Percentiles rank a stretch among this genome's conserved stretches.
phyloP scores from a whole-genome alignment of 169 alveolate species.

The Eimeria nieschulzi region DNA sequence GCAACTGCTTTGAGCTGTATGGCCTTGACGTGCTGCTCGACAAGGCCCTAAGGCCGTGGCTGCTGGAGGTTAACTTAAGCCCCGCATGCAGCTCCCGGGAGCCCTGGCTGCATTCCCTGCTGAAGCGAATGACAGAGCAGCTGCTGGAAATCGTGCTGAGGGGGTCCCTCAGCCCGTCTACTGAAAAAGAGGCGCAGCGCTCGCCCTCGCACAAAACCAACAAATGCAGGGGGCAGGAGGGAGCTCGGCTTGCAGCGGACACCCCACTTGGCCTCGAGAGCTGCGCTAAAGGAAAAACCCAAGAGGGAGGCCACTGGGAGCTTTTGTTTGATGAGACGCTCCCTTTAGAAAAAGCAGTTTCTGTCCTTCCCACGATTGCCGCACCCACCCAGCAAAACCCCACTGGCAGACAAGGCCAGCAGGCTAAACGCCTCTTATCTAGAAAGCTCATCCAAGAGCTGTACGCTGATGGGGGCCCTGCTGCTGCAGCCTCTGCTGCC shows the following conservation, averaged over 20 bases:
- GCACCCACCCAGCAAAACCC: background rate
- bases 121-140: conserved; percentile 82
- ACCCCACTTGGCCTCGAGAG: background rate
- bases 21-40: conserved; percentile 97
- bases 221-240: background rate
- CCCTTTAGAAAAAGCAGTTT: background rate
- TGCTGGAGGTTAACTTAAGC: conserved; percentile 95
- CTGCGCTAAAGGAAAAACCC: background rate
- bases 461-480: conserved; percentile 32
- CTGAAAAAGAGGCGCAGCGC: background rate
- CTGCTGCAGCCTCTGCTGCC: background rate
- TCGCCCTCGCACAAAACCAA: background rate
- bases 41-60: conserved; percentile 94
- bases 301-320: conserved; percentile 30
- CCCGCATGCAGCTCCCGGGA: conserved; percentile 90
- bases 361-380: background rate
- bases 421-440: background rate
- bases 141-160: conserved; percentile 31
- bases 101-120: conserved; percentile 81
- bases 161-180: no score
- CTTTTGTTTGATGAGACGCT: conserved; percentile 54
- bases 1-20: conserved; percentile 87
- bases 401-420: conserved; percentile 14
- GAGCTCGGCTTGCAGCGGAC: background rate
- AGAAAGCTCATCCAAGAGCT: background rate